Base-by-base conservation (phyloP, 139 green algal genomes). In the Closterium sp. region DNA sequence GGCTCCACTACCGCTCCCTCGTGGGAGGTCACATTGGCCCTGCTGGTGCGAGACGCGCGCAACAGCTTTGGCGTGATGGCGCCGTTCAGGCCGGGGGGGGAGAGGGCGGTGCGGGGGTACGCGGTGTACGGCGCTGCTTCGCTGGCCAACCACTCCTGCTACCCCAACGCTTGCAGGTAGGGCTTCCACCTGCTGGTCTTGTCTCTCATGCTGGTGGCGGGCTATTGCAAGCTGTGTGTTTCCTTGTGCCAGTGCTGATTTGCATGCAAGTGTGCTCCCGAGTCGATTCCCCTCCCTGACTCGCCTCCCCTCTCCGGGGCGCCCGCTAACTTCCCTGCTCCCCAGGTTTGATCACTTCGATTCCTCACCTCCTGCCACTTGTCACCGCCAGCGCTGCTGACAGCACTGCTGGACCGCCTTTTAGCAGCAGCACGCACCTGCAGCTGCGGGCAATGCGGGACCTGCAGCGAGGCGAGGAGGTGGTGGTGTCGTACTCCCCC, bases 401-500 rank as follows among this genome's bases (percentile, higher is more conserved):
- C 81, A 34, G 4, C n/a, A 34, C 81, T n/a, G n/a, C n/a, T n/a
- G n/a, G n/a, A n/a, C n/a, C n/a, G n/a, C n/a, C n/a, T n/a, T 34
- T 86, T 9, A 86, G 83, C n/a, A 34, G 87, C 87, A 92, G 1
- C 81, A 92, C 83, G 28, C 84, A 90, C 89, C 25, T 92, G 33
- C 30, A 84, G n/a, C 7, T 92, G n/a, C 89, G 89, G 32, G 89
- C 89, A 2, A 90, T 92, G 89, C 16, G 34, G 28, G 89, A 92
- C 33, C 25, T 92, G 19, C 25, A 32, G 28, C 12, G 4, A 25
- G 89, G 89, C 4, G 36, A 32, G 81, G 89, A 92, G 81, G 23
- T 92, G 23, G 30, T 31, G 28, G 8, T 90, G 33, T 69, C n/a
- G 23, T 92, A 92, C 84, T 92, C 91, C 89, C 89, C 89, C 30